phyloP scores from a whole-genome alignment of 768 basidiomycete species.

The Dioszegia hungarica region DNA sequence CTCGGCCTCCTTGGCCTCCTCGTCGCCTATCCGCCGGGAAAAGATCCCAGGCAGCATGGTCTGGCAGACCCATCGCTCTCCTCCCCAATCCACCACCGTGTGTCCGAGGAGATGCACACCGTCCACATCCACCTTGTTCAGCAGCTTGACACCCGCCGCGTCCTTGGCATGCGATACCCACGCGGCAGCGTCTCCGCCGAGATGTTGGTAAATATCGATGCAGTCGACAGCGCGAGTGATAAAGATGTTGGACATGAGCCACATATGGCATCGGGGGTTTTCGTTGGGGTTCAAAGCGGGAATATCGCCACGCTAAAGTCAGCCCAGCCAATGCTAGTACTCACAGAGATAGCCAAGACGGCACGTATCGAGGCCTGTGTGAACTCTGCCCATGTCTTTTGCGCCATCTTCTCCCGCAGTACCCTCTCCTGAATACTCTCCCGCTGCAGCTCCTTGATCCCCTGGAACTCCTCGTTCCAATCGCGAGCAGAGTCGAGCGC shows the following conservation, averaged over 20 bases:
- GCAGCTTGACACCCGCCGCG: constrained; percentile 49
- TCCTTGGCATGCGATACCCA: constrained; percentile 52
- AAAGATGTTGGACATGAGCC: constrained; percentile 52
- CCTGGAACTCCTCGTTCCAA: constrained; percentile 54
- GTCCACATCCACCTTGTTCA: constrained; percentile 52
- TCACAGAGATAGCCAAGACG: constrained; percentile 46
- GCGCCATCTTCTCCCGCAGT: constrained; percentile 50
- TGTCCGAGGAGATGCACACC: constrained; percentile 49
- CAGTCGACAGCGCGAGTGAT: constrained; percentile 52
- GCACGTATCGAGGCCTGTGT: constrained; percentile 49
- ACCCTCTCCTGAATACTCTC: constrained; percentile 48
- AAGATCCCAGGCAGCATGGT: constrained; percentile 52
- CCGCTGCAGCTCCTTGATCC: constrained; percentile 50
- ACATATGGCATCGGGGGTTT: constrained; percentile 49
- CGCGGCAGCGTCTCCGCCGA: constrained; percentile 52
- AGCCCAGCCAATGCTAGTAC: constrained; percentile 6
- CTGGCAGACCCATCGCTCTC: constrained; percentile 53
- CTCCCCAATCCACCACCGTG: constrained; percentile 52
- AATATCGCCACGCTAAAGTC: constrained; percentile 48
- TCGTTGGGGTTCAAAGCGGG: constrained; percentile 52
- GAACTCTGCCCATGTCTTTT: constrained; percentile 51
- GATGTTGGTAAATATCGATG: constrained; percentile 49
- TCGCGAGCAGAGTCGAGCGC: constrained; percentile 51
- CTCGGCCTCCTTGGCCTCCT: constrained; percentile 20
- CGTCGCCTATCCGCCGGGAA: constrained; percentile 36